phyloP scores from a whole-genome alignment of 331 rosid species.

The Telfairia occidentalis region DNA sequence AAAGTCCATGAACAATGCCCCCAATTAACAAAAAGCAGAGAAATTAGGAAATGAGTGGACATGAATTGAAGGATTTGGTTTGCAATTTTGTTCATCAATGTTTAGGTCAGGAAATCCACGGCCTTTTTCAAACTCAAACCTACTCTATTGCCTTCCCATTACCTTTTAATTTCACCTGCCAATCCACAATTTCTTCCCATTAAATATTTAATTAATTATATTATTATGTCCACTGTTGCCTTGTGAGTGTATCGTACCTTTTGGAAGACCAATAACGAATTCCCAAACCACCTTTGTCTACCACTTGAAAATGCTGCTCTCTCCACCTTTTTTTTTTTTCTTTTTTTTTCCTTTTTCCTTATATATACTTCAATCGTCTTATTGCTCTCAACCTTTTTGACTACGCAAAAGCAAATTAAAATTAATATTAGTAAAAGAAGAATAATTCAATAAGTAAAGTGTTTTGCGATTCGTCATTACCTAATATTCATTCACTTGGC shows the following conservation, averaged over 20 bases:
- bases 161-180: not conserved
- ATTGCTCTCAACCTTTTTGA: not conserved
- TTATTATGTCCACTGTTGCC: not conserved
- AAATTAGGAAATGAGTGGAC: not conserved
- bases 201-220: not conserved
- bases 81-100: not conserved
- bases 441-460: not conserved
- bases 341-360: not conserved
- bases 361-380: not conserved
- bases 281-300: constrained; percentile 8
- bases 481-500: not conserved
- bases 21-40: not conserved
- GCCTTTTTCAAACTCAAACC: not conserved
- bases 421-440: not conserved
- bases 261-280: not conserved
- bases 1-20: not conserved
- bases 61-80: not conserved
- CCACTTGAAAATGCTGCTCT: constrained; percentile 7
- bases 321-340: not conserved
- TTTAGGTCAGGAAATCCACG: not conserved
- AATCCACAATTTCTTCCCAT: not conserved
- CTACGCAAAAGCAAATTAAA: not conserved
- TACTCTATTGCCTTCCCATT: not conserved
- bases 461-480: not conserved
- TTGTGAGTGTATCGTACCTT: not conserved